A percentile compares a stretch with the other conserved stretches of the same genome.
These are phyloP conservation scores for Ophiocytium majus DNA, from an alignment of 352 stramenopile species.

Conservation along the genomic window DNA sequence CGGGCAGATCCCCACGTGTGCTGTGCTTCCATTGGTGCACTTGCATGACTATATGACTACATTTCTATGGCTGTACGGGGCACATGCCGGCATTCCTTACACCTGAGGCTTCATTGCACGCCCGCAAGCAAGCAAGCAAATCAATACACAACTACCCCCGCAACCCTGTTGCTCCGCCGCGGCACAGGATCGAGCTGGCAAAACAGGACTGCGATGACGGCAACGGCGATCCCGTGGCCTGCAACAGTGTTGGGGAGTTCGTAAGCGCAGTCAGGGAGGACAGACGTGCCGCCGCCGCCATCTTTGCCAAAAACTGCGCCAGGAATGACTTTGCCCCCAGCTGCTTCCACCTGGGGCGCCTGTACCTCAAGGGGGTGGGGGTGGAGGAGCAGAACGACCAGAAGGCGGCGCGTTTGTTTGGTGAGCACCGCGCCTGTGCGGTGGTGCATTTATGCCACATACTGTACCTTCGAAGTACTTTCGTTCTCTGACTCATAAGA, in stretches of 20 bases:
- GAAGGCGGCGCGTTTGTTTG: conserved; percentile 47
- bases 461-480: not conserved
- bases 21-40: not conserved
- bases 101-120: not conserved
- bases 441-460: not conserved
- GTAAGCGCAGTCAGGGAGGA: conserved; percentile 59
- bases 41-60: not conserved
- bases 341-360: conserved; percentile 56
- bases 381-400: conserved; percentile 47
- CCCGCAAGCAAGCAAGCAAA: not conserved
- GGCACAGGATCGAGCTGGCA: conserved; percentile 39
- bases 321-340: conserved; percentile 44
- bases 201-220: conserved; percentile 59
- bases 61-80: not conserved
- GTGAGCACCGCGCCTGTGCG: conserved; percentile 29
- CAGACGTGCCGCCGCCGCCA: conserved; percentile 26
- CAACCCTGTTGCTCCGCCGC: not conserved
- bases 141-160: not conserved
- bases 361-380: conserved; percentile 40
- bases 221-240: conserved; percentile 59
- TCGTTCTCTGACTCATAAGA: conserved; percentile 13
- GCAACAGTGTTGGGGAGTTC: conserved; percentile 60
- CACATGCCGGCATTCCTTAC: not conserved
- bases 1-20: too few species aligned
- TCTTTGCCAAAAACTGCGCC: conserved; percentile 52